Conservation (phyloP, 169 alveolate species). For the Plasmodium relictum region DNA sequence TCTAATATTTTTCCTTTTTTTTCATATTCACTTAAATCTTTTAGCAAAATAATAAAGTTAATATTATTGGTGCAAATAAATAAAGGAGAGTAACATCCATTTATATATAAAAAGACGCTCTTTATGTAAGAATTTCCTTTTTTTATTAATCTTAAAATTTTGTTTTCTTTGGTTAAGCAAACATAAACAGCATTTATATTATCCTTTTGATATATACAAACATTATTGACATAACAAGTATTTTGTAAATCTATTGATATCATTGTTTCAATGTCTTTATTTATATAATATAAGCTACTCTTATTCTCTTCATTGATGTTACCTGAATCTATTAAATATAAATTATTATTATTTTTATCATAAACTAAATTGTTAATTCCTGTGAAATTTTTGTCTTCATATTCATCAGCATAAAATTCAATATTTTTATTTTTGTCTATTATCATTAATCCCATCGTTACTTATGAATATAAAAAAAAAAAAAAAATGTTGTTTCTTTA, state of each 20-base stretch:
- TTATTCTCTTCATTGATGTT: slow-evolving; percentile 69
- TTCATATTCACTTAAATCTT: slow-evolving; percentile 74
- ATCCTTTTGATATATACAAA: slow-evolving; percentile 65
- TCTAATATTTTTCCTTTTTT: slow-evolving; percentile 55
- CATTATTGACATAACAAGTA: slow-evolving; percentile 35
- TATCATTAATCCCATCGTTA: slow-evolving; percentile 58
- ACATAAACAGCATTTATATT: slow-evolving; percentile 28
- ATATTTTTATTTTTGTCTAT: slow-evolving; percentile 55
- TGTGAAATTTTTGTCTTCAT: slow-evolving; percentile 37
- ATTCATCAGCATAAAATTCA: slow-evolving; percentile 55
- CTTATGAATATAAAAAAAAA: slow-evolving; percentile 17
- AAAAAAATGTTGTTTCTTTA: neutral
- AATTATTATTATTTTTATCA: slow-evolving; percentile 30
- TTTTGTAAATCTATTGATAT: slow-evolving; percentile 29
- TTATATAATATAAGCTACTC: slow-evolving; percentile 57
- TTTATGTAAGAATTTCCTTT: slow-evolving; percentile 66
- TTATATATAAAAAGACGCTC: slow-evolving; percentile 29
- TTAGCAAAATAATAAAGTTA: slow-evolving; percentile 49
- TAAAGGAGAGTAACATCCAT: slow-evolving; percentile 67
- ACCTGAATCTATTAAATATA: slow-evolving; percentile 71
- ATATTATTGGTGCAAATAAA: slow-evolving; percentile 66
- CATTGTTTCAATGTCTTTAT: slow-evolving; percentile 75
- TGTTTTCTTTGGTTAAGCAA: slow-evolving; percentile 73
- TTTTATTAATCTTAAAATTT: slow-evolving; percentile 52
- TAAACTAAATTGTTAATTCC: slow-evolving; percentile 39